Evolutionary conservation across 352 stramenopile genomes (phyloP).

Genomic region (Pythium periplocum): DNA sequence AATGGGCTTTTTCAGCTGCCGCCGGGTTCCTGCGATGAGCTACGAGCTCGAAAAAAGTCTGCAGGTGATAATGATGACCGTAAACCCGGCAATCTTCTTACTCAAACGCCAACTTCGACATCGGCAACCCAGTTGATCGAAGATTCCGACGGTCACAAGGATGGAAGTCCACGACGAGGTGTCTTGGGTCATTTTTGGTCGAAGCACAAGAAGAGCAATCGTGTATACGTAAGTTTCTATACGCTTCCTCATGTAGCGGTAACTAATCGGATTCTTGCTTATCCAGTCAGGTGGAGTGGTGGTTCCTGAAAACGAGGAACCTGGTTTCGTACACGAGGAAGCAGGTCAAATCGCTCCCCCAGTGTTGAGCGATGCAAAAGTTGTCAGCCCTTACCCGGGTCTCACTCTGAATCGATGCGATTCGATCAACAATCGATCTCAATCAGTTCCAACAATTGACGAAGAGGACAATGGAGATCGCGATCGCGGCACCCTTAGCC

Average conservation of each 20-base stretch:
- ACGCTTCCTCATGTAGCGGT: too few species aligned
- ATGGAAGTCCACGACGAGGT: not conserved
- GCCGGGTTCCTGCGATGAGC: not conserved
- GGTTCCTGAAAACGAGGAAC: too few species aligned
- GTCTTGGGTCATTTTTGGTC: not conserved
- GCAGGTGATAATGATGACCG: too few species aligned
- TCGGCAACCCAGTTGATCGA: constrained; percentile 7
- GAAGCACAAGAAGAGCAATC: constrained; percentile 13
- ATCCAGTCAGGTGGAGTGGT: too few species aligned
- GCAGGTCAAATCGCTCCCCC: too few species aligned
- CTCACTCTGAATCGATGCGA: too few species aligned
- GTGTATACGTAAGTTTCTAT: constrained; percentile 12
- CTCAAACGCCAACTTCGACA: not conserved
- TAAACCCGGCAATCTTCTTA: too few species aligned
- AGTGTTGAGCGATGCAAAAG: too few species aligned
- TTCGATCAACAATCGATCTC: too few species aligned
- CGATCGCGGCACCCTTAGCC: constrained; percentile 8
- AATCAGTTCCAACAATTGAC: not conserved
- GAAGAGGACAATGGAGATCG: constrained; percentile 3
- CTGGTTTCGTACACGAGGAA: too few species aligned
- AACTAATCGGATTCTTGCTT: too few species aligned
- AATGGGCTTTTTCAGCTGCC: constrained; percentile 27
- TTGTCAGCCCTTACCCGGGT: too few species aligned
- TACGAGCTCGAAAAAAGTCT: not conserved
- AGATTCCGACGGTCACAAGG: not conserved